A percentile compares a stretch with the other conserved stretches of the same genome.
These are phyloP conservation scores for Naganishia friedmannii DNA, from an alignment of 768 basidiomycete genomes.

Conservation along the genomic window DNA sequence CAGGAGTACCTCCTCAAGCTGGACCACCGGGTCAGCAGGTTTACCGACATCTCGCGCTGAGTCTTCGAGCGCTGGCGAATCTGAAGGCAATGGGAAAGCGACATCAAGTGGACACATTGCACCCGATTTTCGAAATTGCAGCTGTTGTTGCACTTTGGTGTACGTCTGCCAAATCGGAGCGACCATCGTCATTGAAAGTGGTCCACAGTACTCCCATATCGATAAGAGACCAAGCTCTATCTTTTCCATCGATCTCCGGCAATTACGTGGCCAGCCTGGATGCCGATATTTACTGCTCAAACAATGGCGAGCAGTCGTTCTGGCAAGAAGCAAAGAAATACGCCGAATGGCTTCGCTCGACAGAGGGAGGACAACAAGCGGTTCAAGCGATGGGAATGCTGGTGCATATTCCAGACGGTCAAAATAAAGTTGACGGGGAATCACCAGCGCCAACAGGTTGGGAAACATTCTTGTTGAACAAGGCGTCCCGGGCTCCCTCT, in stretches of 20 bases:
- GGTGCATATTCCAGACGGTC: slow-evolving; percentile 3
- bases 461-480: slow-evolving; percentile 11
- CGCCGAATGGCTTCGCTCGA: not conserved
- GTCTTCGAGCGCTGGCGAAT: not conserved
- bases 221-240: not conserved
- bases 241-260: not conserved
- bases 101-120: slow-evolving; percentile 3
- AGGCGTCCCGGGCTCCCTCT: not conserved
- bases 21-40: not conserved
- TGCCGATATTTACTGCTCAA: not conserved
- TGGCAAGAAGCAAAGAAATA: not conserved
- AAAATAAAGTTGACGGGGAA: not conserved
- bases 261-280: slow-evolving; percentile 2
- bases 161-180: not conserved
- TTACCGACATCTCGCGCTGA: not conserved
- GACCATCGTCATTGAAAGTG: not conserved
- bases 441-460: not conserved
- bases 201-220: slow-evolving; percentile 3
- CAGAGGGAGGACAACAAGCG: not conserved
- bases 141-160: slow-evolving; percentile 1
- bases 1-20: not conserved
- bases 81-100: not conserved
- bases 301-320: not conserved
- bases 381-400: slow-evolving; percentile 4
- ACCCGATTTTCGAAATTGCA: slow-evolving; percentile 1